Base-by-base conservation (phyloP, 192 early-diverging fungal genomes). In the Coemansia sp. region DNA sequence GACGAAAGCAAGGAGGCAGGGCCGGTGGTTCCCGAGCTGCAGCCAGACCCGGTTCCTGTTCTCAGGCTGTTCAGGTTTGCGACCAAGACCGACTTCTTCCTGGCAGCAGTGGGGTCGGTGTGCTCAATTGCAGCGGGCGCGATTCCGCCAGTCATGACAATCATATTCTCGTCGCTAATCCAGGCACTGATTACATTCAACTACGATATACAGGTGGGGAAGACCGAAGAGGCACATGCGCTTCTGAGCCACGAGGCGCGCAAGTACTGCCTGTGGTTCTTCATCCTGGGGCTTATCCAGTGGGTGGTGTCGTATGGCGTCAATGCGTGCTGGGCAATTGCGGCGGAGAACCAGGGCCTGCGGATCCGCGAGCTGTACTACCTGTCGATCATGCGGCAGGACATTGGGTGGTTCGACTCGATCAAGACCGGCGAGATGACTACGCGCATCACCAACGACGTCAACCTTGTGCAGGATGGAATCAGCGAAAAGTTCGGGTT, bases 351-450 rank as follows among this genome's bases (percentile, higher is more conserved):
- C 67, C 88, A 87, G 61, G 71, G 86, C 28, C 83, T 88, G 54
- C 84, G 92, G 29, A 90, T 95, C 52, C 84, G 93, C 59, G 76
- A 87, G 70, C 63, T 74, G 33, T 97, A 92, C 72, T 82, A 94
- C 28, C 67, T 83, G 36, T 79, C 88, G 28, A 87, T 97, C 52
- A 84, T 97, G 54, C 85, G 90, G 50, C 93, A 95, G 76, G 92
- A 97, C 50, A 90, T 93, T 64, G 84, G 82, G 17, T 97, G 89
- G 86, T 94, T 94, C 71, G 94, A 97, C 68, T 70, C 81, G 34
- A 74, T 83, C 20, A 79, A 85, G 67, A 83, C 86, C 45, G 94
- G 91, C 57, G 87, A 87, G 50, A 76, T 97, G 55, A 89, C 91
- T 11, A 91, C 93, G 19, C 88, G 93, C 41, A 84, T 97, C 54